Evolutionary conservation across 495 filamentous ascomycete species (phyloP).

Genomic region (Bombardia bombarda): DNA sequence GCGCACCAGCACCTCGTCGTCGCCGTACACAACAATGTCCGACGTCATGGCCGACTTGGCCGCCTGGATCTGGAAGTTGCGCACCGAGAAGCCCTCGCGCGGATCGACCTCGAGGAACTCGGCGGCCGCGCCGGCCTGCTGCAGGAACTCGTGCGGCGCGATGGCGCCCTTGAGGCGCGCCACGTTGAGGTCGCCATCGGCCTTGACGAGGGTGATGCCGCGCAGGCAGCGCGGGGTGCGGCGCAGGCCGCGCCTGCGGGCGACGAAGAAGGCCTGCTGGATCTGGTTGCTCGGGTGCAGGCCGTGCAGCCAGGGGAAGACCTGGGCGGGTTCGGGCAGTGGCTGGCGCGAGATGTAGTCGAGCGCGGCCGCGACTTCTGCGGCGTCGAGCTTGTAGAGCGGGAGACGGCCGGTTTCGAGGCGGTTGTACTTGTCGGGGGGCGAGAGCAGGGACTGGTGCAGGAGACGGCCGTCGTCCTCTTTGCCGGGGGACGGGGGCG

Average conservation of each 20-base stretch:
- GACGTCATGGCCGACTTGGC: constrained; percentile 82
- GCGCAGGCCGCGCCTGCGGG: constrained; percentile 61
- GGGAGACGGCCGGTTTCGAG: constrained; percentile 49
- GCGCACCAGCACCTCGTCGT: constrained; percentile 54
- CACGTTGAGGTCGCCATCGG: constrained; percentile 67
- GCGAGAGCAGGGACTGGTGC: constrained; percentile 61
- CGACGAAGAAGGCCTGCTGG: constrained; percentile 81
- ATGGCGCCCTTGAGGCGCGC: constrained; percentile 82
- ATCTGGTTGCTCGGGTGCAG: constrained; percentile 84
- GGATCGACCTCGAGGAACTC: constrained; percentile 76
- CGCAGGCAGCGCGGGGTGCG: constrained; percentile 74
- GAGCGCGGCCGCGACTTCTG: constrained; percentile 59
- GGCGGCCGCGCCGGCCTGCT: constrained; percentile 21
- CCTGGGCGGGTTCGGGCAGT: constrained; percentile 69
- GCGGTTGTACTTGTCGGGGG: constrained; percentile 53
- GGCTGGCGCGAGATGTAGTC: constrained; percentile 68
- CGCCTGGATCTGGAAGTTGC: constrained; percentile 96
- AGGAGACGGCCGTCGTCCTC: constrained; percentile 42
- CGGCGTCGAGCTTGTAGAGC: constrained; percentile 66
- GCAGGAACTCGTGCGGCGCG: constrained; percentile 67
- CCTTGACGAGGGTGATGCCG: constrained; percentile 80
- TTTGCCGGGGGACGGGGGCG: constrained; percentile 55
- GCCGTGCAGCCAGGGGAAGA: constrained; percentile 98
- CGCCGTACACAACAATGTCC: constrained; percentile 87
- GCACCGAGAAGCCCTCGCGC: constrained; percentile 69